phyloP scores from a whole-genome alignment of 257 asterid species.

The Mitragyna speciosa region DNA sequence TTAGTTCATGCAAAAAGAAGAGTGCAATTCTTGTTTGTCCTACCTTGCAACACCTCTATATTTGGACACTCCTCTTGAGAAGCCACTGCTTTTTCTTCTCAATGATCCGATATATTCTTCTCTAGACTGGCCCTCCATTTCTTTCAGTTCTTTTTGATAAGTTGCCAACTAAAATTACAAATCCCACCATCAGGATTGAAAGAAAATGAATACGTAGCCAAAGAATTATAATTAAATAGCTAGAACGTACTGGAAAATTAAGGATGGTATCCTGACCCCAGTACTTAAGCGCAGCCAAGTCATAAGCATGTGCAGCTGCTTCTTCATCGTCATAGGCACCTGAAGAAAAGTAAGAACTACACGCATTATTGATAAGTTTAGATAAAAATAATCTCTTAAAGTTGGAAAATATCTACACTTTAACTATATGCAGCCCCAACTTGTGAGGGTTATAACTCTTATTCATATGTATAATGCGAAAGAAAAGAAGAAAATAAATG shows the following conservation, averaged over 20 bases:
- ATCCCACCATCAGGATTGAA: neutral
- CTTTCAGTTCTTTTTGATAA: conserved; percentile 54
- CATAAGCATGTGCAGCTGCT: conserved; percentile 87
- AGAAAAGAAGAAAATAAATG: neutral
- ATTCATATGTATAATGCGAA: neutral
- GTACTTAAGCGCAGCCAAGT: conserved; percentile 83
- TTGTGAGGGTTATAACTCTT: neutral
- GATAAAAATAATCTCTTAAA: neutral
- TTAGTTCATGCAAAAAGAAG: neutral
- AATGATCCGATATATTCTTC: conserved; percentile 88
- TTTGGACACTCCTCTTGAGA: conserved; percentile 84
- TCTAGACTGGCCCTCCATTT: conserved; percentile 76
- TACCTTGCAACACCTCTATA: conserved; percentile 92
- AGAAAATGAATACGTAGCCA: neutral
- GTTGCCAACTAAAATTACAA: conserved; percentile 47
- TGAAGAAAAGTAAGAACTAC: neutral
- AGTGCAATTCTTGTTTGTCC: neutral
- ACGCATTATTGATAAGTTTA: no score
- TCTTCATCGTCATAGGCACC: conserved; percentile 90
- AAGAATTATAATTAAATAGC: neutral
- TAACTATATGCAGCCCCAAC: neutral
- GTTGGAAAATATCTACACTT: neutral
- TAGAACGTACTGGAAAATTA: conserved; percentile 60
- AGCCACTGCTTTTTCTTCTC: conserved; percentile 87
- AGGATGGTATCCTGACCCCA: conserved; percentile 87